phyloP scores from a whole-genome alignment of 805 yeast species.

The Wickerhamiella dianesei region DNA sequence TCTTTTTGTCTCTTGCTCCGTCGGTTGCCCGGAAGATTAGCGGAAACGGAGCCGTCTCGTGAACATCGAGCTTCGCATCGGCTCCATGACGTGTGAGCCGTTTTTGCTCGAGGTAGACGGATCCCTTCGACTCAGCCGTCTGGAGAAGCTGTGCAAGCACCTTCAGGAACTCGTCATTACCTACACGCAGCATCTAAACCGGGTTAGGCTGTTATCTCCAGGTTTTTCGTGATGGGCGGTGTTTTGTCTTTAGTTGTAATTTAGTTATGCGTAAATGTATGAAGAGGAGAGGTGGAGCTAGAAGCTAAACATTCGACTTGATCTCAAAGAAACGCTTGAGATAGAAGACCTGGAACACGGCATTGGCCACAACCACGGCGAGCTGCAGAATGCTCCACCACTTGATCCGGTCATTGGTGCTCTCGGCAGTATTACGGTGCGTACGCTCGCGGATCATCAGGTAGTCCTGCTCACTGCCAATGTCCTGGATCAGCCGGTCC shows the following conservation, averaged over 20 bases:
- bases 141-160: slow-evolving; percentile 20
- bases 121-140: slow-evolving; percentile 21
- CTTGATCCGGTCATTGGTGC: slow-evolving; percentile 90
- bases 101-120: slow-evolving; percentile 27
- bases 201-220: not conserved
- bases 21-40: slow-evolving; percentile 56
- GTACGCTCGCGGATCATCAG: slow-evolving; percentile 92
- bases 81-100: slow-evolving; percentile 20
- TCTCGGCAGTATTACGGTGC: slow-evolving; percentile 96
- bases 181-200: slow-evolving; percentile 11
- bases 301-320: slow-evolving; percentile 61
- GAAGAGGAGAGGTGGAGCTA: too few relatives aligned
- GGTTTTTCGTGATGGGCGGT: not conserved
- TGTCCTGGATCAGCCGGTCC: slow-evolving; percentile 64
- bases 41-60: slow-evolving; percentile 32
- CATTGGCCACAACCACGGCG: slow-evolving; percentile 69
- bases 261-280: not conserved
- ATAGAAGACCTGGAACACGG: slow-evolving; percentile 86
- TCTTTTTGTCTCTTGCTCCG: slow-evolving; percentile 38
- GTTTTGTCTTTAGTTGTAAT: not conserved
- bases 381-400: slow-evolving; percentile 96
- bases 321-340: slow-evolving; percentile 93
- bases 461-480: slow-evolving; percentile 80
- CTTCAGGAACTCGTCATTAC: slow-evolving; percentile 22
- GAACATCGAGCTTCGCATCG: slow-evolving; percentile 11